Percentiles rank a stretch among this genome's conserved stretches.
Evolutionary conservation across 2,329 filamentous ascomycete species (phyloP).

Genomic region (Colletotrichum echinochloae): DNA sequence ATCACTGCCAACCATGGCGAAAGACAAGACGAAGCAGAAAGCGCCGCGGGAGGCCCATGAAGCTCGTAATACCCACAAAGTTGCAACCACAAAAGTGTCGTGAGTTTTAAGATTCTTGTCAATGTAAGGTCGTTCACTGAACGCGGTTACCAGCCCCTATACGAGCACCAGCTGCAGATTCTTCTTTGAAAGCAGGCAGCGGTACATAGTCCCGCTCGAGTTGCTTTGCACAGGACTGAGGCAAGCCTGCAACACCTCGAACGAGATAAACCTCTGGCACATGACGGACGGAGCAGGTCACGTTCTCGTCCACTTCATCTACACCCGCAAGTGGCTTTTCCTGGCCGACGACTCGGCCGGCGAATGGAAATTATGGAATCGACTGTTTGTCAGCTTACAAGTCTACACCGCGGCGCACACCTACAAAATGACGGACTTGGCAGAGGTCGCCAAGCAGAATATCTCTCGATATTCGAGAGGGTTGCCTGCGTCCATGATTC

Average conservation of each 20-base stretch:
- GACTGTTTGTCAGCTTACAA: not conserved
- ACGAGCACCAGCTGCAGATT: not conserved
- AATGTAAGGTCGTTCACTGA: not conserved
- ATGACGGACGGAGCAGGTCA: conserved; percentile 24
- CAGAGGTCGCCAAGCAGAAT: conserved; percentile 5
- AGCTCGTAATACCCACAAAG: not conserved
- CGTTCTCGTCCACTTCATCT: conserved; percentile 26
- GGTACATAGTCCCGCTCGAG: not conserved
- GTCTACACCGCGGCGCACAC: conserved; percentile 18
- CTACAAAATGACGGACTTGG: not conserved
- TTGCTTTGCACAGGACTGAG: not conserved
- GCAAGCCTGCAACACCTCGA: not conserved
- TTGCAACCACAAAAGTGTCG: not conserved
- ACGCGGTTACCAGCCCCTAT: not conserved
- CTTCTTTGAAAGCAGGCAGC: conserved; percentile 1
- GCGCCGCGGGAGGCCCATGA: not conserved
- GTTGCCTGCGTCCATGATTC: too few species aligned
- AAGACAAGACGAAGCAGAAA: not conserved
- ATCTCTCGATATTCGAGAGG: not conserved
- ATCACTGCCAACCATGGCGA: not conserved
- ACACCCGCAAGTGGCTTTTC: conserved; percentile 25
- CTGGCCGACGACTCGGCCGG: not conserved
- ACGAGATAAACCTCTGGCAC: not conserved
- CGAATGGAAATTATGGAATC: not conserved
- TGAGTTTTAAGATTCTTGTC: not conserved